Evolutionary conservation across 2,329 filamentous ascomycete species (phyloP), one percentile per base, ranked within the genome.

Genomic region (Zasmidium angulare): DNA sequence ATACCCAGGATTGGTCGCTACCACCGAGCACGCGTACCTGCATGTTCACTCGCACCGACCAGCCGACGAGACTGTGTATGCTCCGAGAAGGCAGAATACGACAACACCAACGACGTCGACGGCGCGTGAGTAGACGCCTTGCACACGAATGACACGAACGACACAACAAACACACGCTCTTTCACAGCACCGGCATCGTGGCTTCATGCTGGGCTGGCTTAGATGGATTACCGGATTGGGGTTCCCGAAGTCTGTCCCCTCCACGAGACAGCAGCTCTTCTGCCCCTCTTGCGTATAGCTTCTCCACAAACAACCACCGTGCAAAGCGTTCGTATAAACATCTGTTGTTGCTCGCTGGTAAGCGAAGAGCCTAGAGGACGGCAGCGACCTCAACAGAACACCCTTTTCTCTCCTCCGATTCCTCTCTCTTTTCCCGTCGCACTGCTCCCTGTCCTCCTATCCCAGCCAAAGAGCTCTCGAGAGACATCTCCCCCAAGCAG

Each of bases 1-100:
- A 29, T 20, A 19, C 3, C 46, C 4, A 24, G 46, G 23, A 46
- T 36, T 50, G 43, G 55, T 61, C 53, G 56, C 53, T 58, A 52
- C n/a, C 48, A 55, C 56, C 56, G 56, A 59, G 56, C 26, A 11
- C 26, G 46, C 24, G 52, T 59, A 23, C 56, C 56, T 58, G 56
- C 56, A 53, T 43, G n/a, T 53, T 29, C 19, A 26, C 31, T 14
- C 21, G 6, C 21, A 29, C 48, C 49, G 31, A 24, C 17, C n/a
- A 57, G 21, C 55, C 22, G 48, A 46, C 10, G 9, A 49, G 11
- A 19, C 7, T n/a, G 46, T 12, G 46, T 12, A 49, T 49, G n/a
- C n/a, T n/a, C n/a, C n/a, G n/a, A n/a, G n/a, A n/a, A n/a, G n/a
- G n/a, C n/a, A n/a, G n/a, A n/a, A n/a, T n/a, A n/a, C n/a, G n/a